Conservation (phyloP, 164 flowering plant genomes). For the Aristolochia contorta region DNA sequence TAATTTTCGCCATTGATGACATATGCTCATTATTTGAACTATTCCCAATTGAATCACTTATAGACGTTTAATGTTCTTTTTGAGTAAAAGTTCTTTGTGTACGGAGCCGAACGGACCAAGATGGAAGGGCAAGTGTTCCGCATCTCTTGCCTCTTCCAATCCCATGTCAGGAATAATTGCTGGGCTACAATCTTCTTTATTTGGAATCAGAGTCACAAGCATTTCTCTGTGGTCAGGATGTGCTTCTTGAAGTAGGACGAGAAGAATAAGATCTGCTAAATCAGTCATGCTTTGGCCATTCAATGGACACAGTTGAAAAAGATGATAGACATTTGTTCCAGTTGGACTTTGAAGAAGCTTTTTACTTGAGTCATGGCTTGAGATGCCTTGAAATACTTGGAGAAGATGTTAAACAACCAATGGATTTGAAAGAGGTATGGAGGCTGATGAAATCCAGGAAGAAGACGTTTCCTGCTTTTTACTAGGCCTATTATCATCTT, state of each 20-base stretch:
- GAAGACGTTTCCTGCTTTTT: constrained; percentile 34
- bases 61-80: background rate
- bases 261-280: constrained; percentile 36
- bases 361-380: constrained; percentile 33
- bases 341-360: constrained; percentile 56
- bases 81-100: background rate
- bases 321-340: constrained; percentile 60
- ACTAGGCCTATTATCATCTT: constrained; percentile 65
- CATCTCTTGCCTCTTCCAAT: constrained; percentile 45
- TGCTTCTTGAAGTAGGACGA: constrained; percentile 33
- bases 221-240: constrained; percentile 39
- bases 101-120: constrained; percentile 34
- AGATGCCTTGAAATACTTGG: constrained; percentile 35
- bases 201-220: constrained; percentile 35
- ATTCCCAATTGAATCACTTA: background rate
- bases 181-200: constrained; percentile 35
- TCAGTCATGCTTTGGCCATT: no score
- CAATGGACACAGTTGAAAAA: no score
- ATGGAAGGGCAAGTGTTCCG: constrained; percentile 64
- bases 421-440: no score
- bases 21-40: no score
- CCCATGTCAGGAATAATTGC: constrained; percentile 56
- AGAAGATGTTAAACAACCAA: no score
- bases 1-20: no score
- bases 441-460: constrained; percentile 35